phyloP scores from a whole-genome alignment of 106 monocot species.

The Phalaenopsis equestris region DNA sequence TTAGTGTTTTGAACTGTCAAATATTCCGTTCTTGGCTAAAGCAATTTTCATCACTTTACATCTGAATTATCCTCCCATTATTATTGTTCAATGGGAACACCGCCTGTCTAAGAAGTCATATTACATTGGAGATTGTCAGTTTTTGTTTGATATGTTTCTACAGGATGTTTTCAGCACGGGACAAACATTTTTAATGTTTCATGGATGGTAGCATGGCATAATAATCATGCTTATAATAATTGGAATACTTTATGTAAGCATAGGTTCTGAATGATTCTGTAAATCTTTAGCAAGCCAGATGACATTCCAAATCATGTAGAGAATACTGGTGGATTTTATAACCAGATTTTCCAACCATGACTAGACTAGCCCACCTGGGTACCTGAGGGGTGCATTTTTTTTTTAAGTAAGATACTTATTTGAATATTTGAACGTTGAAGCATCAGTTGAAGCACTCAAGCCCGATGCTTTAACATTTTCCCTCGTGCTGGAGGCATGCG shows the following conservation, averaged over 20 bases:
- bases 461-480: constrained; percentile 65
- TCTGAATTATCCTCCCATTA: background rate
- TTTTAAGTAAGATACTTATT: constrained; percentile 33
- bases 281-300: too few species aligned
- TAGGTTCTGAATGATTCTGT: too few species aligned
- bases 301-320: too few species aligned
- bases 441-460: constrained; percentile 14
- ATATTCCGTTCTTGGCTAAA: background rate
- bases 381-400: too few species aligned
- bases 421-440: constrained; percentile 24
- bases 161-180: background rate
- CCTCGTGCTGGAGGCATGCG: constrained; percentile 72
- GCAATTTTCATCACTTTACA: background rate
- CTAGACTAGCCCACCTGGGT: too few species aligned
- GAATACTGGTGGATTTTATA: too few species aligned
- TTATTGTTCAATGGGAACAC: background rate
- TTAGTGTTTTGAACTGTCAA: background rate
- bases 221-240: too few species aligned
- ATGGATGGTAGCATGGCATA: background rate
- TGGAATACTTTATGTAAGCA: too few species aligned
- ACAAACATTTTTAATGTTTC: background rate
- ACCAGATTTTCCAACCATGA: too few species aligned
- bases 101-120: background rate
- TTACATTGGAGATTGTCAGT: background rate
- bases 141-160: background rate